phyloP scores from a whole-genome alignment of 176 grass and related monocot species.

The Thalia dealbata region DNA sequence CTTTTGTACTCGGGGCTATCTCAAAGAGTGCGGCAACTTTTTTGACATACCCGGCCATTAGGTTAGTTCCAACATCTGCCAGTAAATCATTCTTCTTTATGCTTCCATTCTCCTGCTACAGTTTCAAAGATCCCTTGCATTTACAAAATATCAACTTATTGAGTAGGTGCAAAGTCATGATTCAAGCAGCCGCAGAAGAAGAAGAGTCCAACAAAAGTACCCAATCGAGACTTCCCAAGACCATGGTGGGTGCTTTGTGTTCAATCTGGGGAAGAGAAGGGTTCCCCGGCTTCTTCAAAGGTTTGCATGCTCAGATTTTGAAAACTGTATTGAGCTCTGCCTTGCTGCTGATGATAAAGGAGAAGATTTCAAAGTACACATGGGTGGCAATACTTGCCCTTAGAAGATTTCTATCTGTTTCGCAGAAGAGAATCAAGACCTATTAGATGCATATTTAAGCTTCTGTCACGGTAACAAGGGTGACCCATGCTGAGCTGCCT shows the following conservation, averaged over 20 bases:
- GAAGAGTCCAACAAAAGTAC: conserved; percentile 26
- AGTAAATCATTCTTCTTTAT: background rate
- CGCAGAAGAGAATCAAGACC: conserved; percentile 59
- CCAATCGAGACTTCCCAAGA: conserved; percentile 46
- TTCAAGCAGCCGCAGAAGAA: conserved; percentile 53
- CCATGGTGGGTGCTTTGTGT: conserved; percentile 57
- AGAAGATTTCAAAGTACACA: conserved; percentile 85
- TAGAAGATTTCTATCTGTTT: conserved; percentile 45
- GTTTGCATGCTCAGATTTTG: conserved; percentile 78
- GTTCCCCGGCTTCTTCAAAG: conserved; percentile 86
- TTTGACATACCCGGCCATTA: conserved; percentile 89
- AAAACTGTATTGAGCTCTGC: conserved; percentile 97
- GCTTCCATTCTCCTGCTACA: background rate
- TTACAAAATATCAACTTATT: background rate
- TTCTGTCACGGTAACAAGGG: too few species aligned
- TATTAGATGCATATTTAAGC: conserved; percentile 16
- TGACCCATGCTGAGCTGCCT: too few species aligned
- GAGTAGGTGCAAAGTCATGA: conserved; percentile 88
- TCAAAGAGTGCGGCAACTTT: conserved; percentile 82
- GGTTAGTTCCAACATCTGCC: conserved; percentile 23
- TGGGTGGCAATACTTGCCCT: conserved; percentile 81
- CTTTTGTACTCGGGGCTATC: conserved; percentile 73
- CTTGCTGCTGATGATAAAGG: conserved; percentile 96
- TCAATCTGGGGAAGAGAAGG: conserved; percentile 91
- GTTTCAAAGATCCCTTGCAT: background rate